phyloP scores from a whole-genome alignment of 2,329 filamentous ascomycete genomes.

The Dactylellina cionopaga region DNA sequence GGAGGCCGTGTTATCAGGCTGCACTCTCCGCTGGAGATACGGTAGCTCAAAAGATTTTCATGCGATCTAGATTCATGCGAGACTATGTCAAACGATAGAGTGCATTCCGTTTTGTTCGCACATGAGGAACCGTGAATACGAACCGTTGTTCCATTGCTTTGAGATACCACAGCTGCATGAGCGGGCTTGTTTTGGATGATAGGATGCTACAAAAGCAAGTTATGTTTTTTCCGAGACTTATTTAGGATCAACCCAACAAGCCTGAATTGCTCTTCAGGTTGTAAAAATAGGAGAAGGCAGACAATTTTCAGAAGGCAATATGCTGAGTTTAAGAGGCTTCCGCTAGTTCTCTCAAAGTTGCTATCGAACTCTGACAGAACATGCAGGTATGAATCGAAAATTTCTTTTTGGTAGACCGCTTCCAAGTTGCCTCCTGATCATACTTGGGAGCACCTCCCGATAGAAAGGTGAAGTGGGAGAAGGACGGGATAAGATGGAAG shows the following conservation, averaged over 20 bases:
- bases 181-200: not conserved
- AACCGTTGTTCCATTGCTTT: too few species aligned
- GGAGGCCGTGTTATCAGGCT: too few species aligned
- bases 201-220: not conserved
- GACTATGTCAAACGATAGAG: too few species aligned
- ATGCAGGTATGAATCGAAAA: not conserved
- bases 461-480: too few species aligned
- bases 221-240: not conserved
- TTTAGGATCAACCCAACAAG: not conserved
- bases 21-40: too few species aligned
- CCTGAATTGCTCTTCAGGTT: not conserved
- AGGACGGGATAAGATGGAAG: too few species aligned
- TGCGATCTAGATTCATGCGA: too few species aligned
- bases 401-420: not conserved
- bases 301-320: not conserved
- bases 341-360: not conserved
- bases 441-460: too few species aligned
- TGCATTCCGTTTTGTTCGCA: too few species aligned
- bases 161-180: not conserved
- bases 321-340: not conserved
- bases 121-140: too few species aligned
- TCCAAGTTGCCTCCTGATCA: not conserved
- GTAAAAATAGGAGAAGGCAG: not conserved
- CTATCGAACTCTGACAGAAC: slow-evolving; percentile 3
- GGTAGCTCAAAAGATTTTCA: too few species aligned